A percentile compares a stretch with the other conserved stretches of the same genome.
Evolutionary conservation across 305 asterid genomes (phyloP).

Genomic region (Ilex paraguariensis): DNA sequence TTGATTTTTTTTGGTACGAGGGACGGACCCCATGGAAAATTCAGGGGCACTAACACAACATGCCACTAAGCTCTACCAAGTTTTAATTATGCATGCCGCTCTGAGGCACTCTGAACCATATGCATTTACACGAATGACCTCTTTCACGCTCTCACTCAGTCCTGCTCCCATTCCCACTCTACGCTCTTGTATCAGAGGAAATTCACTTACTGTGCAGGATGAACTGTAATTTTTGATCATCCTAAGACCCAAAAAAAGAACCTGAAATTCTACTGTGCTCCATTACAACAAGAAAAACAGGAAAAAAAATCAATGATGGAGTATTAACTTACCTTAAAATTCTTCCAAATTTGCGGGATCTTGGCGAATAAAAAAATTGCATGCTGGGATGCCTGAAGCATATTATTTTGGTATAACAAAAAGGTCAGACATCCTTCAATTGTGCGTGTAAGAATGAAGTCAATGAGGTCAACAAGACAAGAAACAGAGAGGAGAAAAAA

Average conservation of each 20-base stretch:
- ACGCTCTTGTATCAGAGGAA: not conserved
- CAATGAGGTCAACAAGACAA: not conserved
- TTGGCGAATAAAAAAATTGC: slow-evolving; percentile 83
- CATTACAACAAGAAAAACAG: not conserved
- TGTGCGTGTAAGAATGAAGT: not conserved
- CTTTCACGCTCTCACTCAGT: not conserved
- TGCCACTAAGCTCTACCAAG: too few relatives aligned
- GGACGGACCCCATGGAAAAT: too few relatives aligned
- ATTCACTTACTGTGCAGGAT: not conserved
- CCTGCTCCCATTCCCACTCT: not conserved
- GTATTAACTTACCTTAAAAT: slow-evolving; percentile 47
- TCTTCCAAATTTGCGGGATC: slow-evolving; percentile 77
- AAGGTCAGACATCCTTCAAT: not conserved
- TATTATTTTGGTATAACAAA: slow-evolving; percentile 6
- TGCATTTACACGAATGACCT: not conserved
- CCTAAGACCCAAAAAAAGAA: too few relatives aligned
- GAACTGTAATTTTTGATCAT: not conserved
- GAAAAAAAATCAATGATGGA: not conserved
- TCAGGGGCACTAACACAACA: too few relatives aligned
- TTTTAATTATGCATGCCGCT: too few relatives aligned
- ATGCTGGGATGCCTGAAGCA: slow-evolving; percentile 79
- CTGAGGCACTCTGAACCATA: too few relatives aligned
- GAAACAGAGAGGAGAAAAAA: slow-evolving; percentile 1
- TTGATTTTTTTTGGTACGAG: too few relatives aligned
- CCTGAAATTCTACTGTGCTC: too few relatives aligned